These are phyloP conservation scores for Plasmodium gonderi DNA, from an alignment of 169 alveolate species.

Conservation along the genomic window DNA sequence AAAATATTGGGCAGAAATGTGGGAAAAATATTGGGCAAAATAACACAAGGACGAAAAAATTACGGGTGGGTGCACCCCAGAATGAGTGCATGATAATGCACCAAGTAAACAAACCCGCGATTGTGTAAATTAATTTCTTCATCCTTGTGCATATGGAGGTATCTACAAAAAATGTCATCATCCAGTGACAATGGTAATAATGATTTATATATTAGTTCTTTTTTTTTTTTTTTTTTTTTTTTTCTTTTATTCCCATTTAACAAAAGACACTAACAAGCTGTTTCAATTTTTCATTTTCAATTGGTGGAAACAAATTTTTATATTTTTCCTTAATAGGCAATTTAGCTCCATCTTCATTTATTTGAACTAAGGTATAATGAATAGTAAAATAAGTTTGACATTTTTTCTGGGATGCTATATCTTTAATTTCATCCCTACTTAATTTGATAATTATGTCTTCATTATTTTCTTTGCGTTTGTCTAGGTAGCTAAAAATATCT, in stretches of 20 bases:
- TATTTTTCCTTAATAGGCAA: background rate
- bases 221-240: background rate
- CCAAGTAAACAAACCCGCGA: background rate
- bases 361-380: constrained; percentile 15
- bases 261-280: background rate
- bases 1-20: background rate
- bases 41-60: background rate
- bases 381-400: constrained; percentile 6
- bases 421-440: background rate
- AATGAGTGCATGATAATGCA: background rate
- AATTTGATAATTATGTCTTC: background rate
- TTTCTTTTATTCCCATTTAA: no score
- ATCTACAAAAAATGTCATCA: background rate
- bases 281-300: constrained; percentile 10
- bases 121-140: background rate
- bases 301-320: constrained; percentile 9
- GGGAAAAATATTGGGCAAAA: background rate
- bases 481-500: background rate
- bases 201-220: background rate
- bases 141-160: background rate
- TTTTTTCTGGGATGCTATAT: background rate
- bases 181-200: background rate
- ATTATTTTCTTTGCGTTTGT: constrained; percentile 10
- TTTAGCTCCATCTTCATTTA: constrained; percentile 10
- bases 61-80: background rate